Evolutionary conservation across 73 alveolate species (phyloP).

Genomic region (Paramecium octaurelia): DNA sequence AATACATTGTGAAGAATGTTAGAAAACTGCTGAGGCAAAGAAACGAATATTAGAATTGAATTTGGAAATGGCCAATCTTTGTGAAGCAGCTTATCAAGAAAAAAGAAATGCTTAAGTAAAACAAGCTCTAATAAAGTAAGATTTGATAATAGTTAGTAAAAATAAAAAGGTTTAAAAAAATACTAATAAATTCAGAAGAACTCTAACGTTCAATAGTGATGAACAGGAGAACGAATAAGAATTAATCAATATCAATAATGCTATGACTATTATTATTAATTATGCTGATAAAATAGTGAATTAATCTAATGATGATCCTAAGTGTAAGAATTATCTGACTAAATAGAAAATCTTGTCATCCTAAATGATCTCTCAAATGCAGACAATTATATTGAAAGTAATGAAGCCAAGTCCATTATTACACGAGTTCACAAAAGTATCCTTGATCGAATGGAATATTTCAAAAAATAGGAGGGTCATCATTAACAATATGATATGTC

Average conservation of each 20-base stretch:
- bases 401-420: not conserved
- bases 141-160: not conserved
- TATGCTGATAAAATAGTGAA: slow-evolving; percentile 34
- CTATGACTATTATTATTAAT: slow-evolving; percentile 28
- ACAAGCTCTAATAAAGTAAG: not conserved
- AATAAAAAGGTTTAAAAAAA: not conserved
- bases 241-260: not conserved
- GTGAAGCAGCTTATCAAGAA: slow-evolving; percentile 3
- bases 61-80: not conserved
- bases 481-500: not conserved
- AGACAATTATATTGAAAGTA: not conserved
- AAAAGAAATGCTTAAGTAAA: slow-evolving; percentile 25
- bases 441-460: slow-evolving; percentile 9
- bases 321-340: slow-evolving; percentile 3
- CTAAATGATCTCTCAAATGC: slow-evolving; percentile 25
- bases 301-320: slow-evolving; percentile 6
- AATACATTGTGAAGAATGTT: not conserved
- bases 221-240: slow-evolving; percentile 25
- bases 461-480: not conserved
- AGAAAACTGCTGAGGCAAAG: not conserved
- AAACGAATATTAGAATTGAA: slow-evolving; percentile 29
- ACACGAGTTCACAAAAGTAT: slow-evolving; percentile 5
- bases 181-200: not conserved
- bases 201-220: not conserved
- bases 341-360: slow-evolving; percentile 5